Evolutionary conservation across 257 asterid genomes (phyloP), one percentile per base, ranked within the genome.

Genomic region (Solanum sejunctum): DNA sequence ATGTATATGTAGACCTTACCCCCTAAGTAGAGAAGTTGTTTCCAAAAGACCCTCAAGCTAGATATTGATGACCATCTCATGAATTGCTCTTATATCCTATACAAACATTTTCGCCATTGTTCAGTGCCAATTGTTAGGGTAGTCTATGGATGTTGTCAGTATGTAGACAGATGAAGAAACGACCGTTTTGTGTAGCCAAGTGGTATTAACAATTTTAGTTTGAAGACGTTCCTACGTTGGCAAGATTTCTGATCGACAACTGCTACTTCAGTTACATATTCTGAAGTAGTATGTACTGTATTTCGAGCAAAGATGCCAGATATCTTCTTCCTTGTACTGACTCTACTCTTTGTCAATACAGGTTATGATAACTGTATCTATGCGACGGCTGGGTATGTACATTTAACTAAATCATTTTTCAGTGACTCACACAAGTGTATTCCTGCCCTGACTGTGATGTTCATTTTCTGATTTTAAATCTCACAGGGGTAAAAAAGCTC

Each of bases 351-450:
- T 51, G 32, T 15, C 47, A 77, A 18, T 88, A 90, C 97, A 95
- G 99, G 97, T 87, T 95, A 94, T 13, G 99, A 95, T 85, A 91
- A 92, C 88, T 95, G 99, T 91, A 55, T 95, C 54, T 95, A 93
- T 81, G 84, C 69, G 91, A 88, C 93, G 13, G 67, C 89, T 3
- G 98, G 99, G 98, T 94, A 92, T n/a, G 80, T 75, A 28, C 8
- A 12, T 81, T 75, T 66, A 21, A 26, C 66, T 56, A 23, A 32
- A 36, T 71, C 52, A 26, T 20, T 36, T 36, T 23, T 20, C 69
- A 12, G 10, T 9, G 32, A 26, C 26, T 11, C 79, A 12, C 41
- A 3, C 39, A 45, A 47, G 9, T 21, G 8, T 61, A 23, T 28
- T 17, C 8, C 66, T 47, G 36, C 26, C 26, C 28, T 83, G 15